phyloP scores from a whole-genome alignment of 768 basidiomycete genomes.

The Amanita pseudoporphyria region DNA sequence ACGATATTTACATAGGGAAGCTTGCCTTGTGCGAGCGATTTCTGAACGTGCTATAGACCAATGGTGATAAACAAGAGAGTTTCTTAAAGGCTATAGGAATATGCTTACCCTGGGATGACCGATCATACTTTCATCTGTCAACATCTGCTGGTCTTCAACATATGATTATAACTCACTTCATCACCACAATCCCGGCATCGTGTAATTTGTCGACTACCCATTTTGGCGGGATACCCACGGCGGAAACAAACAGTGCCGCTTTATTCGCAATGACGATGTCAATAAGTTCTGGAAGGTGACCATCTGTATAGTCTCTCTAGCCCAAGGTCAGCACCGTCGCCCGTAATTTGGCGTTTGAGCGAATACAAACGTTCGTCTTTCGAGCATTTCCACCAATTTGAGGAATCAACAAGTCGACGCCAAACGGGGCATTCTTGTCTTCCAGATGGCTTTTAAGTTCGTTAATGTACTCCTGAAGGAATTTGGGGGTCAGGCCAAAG shows the following conservation, averaged over 20 bases:
- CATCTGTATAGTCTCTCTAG: constrained; percentile 66
- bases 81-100: neutral
- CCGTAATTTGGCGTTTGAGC: neutral
- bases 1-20: neutral
- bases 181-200: constrained; percentile 66
- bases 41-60: constrained; percentile 55
- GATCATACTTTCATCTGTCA: constrained; percentile 46
- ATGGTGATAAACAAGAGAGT: constrained; percentile 6
- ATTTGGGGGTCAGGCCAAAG: constrained; percentile 59
- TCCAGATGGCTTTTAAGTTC: constrained; percentile 70
- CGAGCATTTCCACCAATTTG: constrained; percentile 75
- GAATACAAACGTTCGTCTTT: constrained; percentile 55
- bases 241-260: constrained; percentile 74
- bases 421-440: constrained; percentile 67
- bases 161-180: constrained; percentile 60
- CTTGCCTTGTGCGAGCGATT: constrained; percentile 63
- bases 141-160: constrained; percentile 2
- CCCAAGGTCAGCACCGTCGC: neutral
- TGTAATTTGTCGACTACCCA: constrained; percentile 77
- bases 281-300: constrained; percentile 66
- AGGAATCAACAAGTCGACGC: constrained; percentile 78
- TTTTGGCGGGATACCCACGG: constrained; percentile 78
- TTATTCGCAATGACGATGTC: constrained; percentile 70
- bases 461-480: constrained; percentile 56
- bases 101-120: constrained; percentile 71